Conservation (phyloP, 345 rosid genomes). For the Moricandia moricandioides region DNA sequence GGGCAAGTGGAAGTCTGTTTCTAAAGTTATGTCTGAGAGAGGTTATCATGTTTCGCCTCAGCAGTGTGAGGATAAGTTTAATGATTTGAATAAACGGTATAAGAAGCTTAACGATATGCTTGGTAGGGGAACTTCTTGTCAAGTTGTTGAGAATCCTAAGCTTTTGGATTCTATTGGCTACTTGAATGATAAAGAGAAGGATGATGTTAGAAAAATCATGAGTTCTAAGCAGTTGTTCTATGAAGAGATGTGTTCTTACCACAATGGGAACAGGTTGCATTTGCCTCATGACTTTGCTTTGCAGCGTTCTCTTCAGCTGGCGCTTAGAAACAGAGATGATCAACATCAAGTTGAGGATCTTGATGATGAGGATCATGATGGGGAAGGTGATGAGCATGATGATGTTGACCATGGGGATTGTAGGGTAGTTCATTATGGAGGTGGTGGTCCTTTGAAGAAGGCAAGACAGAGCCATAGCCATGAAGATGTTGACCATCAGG, state of each 20-base stretch:
- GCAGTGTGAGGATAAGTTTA: conserved; percentile 93
- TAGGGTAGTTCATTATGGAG: conserved; percentile 43
- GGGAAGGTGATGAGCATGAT: conserved; percentile 69
- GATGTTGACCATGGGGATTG: conserved; percentile 44
- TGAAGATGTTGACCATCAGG: conserved; percentile 44
- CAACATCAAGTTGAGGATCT: conserved; percentile 59
- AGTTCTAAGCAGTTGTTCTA: conserved; percentile 93
- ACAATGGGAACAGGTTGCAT: conserved; percentile 80
- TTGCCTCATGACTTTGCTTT: conserved; percentile 84
- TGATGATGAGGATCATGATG: conserved; percentile 40
- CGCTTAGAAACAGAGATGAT: conserved; percentile 77
- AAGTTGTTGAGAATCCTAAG: conserved; percentile 83
- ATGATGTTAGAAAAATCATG: conserved; percentile 80
- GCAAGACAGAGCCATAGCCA: conserved; percentile 50
- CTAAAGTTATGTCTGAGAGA: conserved; percentile 87
- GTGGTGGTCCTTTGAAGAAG: conserved; percentile 60
- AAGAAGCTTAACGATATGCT: conserved; percentile 92
- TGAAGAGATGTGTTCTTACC: conserved; percentile 98
- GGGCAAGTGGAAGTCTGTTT: conserved; percentile 89
- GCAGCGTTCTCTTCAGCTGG: conserved; percentile 73
- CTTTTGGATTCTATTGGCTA: conserved; percentile 72
- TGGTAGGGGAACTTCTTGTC: conserved; percentile 89
- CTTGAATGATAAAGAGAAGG: conserved; percentile 76
- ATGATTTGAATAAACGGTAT: conserved; percentile 87
- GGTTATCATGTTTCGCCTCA: conserved; percentile 85